Conservation (phyloP, 176 grass and related monocot species). For the Oryza longistaminata region DNA sequence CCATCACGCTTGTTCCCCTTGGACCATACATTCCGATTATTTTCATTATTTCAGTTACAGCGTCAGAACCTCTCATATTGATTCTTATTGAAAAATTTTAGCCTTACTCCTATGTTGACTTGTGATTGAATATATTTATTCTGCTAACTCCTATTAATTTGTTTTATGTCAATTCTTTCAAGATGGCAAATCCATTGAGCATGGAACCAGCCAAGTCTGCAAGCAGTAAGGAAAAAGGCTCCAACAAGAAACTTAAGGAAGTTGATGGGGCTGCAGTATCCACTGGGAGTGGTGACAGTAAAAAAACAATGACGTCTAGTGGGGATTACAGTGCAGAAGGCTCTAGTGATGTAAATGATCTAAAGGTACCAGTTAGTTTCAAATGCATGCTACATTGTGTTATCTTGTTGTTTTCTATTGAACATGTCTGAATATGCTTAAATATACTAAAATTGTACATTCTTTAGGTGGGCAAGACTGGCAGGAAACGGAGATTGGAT, state of each 20-base stretch:
- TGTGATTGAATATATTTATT: background rate
- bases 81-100: background rate
- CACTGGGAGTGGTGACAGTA: slow-evolving; percentile 52
- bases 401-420: background rate
- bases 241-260: slow-evolving; percentile 68
- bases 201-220: slow-evolving; percentile 65
- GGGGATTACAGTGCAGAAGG: slow-evolving; percentile 74
- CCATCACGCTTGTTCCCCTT: background rate
- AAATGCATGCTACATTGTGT: background rate
- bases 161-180: slow-evolving; percentile 4
- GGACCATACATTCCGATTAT: background rate
- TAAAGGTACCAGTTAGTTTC: slow-evolving; percentile 41
- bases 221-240: slow-evolving; percentile 72
- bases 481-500: slow-evolving; percentile 57
- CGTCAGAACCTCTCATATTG: background rate
- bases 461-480: slow-evolving; percentile 45
- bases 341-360: slow-evolving; percentile 69
- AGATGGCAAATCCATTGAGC: slow-evolving; percentile 60
- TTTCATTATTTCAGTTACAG: background rate
- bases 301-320: slow-evolving; percentile 56
- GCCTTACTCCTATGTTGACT: background rate
- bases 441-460: slow-evolving; percentile 15
- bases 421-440: slow-evolving; percentile 17
- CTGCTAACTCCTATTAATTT: background rate
- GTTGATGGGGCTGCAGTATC: slow-evolving; percentile 61